Base-by-base conservation (phyloP, 2,329 filamentous ascomycete species). In the Colletotrichum tabaci region DNA sequence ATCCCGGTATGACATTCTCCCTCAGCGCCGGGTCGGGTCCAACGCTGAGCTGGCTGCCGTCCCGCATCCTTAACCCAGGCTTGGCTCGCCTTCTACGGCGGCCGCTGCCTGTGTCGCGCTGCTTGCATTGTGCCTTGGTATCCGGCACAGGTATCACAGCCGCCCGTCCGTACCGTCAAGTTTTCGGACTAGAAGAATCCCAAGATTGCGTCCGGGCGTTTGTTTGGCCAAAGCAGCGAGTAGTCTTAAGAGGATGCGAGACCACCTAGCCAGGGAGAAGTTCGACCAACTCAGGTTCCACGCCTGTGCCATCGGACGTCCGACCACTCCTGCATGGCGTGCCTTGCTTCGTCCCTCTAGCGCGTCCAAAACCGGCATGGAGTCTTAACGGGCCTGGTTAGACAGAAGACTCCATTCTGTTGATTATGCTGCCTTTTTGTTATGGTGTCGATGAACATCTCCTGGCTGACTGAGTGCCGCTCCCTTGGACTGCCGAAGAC, bases 261-360 rank as follows among this genome's bases (percentile, higher is more conserved):
- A 23, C 10, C 23, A 21, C 30, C 49, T 49, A 56, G 23, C 35
- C 57, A 42, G 21, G 38, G 62, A 63, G 40, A 53, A 18, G 60
- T 38, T 61, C 42, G 21, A 23, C 55, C 40, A 61, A 26, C 55
- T 30, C 55, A 44, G 62, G 47, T 56, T 30, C 57, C 57, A 65
- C 64, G 64, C 58, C 52, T 68, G 58, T 63, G 46, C 47, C 55
- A 49, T 68, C 69, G 69, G 69, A 71, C 69, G 69, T 71, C 69
- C 69, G 69, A 71, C 65, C 69, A 61, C 53, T 40, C 69, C 69
- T 64, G 65, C 65, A 69, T 64, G 58, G 65, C 68, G 46, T 64
- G 58, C 68, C 68, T 68, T 58, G 65, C 68, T 64, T 69, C 58
- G 46, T 60, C 23, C 26, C n/a, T 57, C 66, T 71, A 71, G 69